phyloP scores from a whole-genome alignment of 2,329 filamentous ascomycete genomes.

The Trichophyton equinum region DNA sequence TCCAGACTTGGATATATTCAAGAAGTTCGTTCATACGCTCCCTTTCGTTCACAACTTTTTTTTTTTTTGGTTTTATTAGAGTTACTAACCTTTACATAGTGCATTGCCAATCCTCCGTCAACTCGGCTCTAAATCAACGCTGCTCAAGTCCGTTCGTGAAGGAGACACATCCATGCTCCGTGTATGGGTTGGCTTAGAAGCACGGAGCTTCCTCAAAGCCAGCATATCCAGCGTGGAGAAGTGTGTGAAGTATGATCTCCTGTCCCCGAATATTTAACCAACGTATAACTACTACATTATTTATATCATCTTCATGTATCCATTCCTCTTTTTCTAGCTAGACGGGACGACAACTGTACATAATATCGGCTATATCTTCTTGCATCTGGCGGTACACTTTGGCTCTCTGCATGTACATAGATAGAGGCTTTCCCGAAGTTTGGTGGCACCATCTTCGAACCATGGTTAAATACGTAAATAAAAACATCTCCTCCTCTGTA shows the following conservation, averaged over 20 bases:
- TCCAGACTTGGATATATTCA: slow-evolving; percentile 75
- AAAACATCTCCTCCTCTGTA: background rate
- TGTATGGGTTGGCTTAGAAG: slow-evolving; percentile 84
- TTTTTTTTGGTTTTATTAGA: background rate
- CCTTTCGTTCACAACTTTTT: background rate
- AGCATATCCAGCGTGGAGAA: slow-evolving; percentile 80
- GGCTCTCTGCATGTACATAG: background rate
- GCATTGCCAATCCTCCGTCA: slow-evolving; percentile 83
- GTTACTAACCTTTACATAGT: slow-evolving; percentile 34
- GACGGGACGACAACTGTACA: background rate
- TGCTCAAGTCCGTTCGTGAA: slow-evolving; percentile 50
- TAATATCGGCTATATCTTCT: background rate
- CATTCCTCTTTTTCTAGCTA: background rate
- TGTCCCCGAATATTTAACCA: slow-evolving; percentile 71
- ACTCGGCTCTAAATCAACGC: slow-evolving; percentile 52
- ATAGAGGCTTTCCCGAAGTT: background rate
- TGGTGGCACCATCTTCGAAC: background rate
- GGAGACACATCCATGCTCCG: slow-evolving; percentile 76
- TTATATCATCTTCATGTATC: background rate
- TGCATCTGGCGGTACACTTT: background rate
- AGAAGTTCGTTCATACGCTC: slow-evolving; percentile 39
- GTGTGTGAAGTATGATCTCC: slow-evolving; percentile 79
- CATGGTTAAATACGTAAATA: background rate
- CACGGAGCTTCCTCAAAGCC: slow-evolving; percentile 75
- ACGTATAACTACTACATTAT: background rate